Evolutionary conservation across 352 stramenopile species (phyloP).

Genomic region (Phytophthora cryptogea): DNA sequence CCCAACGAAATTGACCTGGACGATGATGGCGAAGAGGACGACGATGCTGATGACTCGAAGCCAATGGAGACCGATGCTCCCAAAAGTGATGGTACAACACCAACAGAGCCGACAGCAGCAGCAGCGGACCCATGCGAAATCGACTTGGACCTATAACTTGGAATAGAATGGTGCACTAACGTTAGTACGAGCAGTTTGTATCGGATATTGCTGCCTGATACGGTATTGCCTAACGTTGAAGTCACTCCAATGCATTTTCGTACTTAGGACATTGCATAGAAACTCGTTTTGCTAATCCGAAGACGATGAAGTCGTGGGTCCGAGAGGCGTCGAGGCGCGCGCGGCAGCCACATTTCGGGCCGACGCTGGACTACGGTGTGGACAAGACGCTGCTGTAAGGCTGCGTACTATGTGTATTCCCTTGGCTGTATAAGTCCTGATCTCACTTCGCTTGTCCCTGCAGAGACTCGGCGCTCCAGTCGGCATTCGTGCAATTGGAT

Average conservation of each 20-base stretch:
- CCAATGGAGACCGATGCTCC: constrained; percentile 23
- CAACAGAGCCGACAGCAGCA: constrained; percentile 10
- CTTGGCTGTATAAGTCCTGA: constrained; percentile 2
- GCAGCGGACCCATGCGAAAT: constrained; percentile 40
- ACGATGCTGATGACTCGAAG: constrained; percentile 11
- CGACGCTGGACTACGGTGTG: constrained; percentile 68
- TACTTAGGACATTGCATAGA: neutral
- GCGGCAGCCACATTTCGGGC: constrained; percentile 51
- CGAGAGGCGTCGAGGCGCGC: constrained; percentile 57
- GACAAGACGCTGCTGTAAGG: constrained; percentile 54
- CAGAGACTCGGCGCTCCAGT: constrained; percentile 64
- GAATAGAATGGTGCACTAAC: constrained; percentile 3
- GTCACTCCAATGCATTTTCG: neutral
- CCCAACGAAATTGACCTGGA: constrained; percentile 67
- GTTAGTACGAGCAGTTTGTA: too few species aligned
- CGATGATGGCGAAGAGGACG: constrained; percentile 27
- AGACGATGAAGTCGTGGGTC: constrained; percentile 82
- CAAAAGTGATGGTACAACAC: constrained; percentile 9
- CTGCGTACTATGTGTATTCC: neutral
- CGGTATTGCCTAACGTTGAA: too few species aligned
- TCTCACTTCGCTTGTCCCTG: constrained; percentile 11
- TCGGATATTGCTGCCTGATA: neutral
- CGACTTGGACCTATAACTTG: constrained; percentile 37
- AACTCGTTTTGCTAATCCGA: neutral
- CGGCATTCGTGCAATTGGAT: constrained; percentile 71